Base-by-base conservation (phyloP, 768 basidiomycete genomes). In the Panaeolus papilionaceus region DNA sequence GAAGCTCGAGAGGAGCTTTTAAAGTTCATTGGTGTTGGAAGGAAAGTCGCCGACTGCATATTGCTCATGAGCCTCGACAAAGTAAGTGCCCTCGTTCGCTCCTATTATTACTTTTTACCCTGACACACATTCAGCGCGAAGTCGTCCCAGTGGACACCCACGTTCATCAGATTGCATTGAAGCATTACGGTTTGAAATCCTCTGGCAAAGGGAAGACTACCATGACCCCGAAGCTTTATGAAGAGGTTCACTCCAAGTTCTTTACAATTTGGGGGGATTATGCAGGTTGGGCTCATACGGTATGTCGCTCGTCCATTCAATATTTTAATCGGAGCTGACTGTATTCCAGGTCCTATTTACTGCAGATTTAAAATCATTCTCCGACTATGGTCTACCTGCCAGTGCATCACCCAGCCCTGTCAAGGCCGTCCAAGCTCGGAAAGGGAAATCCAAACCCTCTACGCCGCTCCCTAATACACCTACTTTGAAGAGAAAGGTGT, bases 121-220 rank as follows among this genome's bases (percentile, higher is more conserved):
- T 49, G 47, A 42, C 63, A 37, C 67, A 63, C 12, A 37, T 37
- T 20, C 71, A 97, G 94, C 84, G 81, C 72, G 92, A 94, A 70
- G 90, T 96, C 16, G 87, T 99, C 9, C 98, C 98, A 3, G 93
- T 99, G 64, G 98, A 99, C 75, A 98, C 96, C 0, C 98, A 99
- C 75, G 93, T 99, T 37, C 83, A 92, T 70, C 95, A 97, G 74
- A 96, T 98, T 64, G 93, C 94, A 9, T 79, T 84, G 26, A 94
- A 92, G 74, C 82, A 93, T 72, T 94, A 95, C 72, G 90, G 90
- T 1, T 73, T 94, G 11, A 87, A 86, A 71, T 81, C 83, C 6
- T 72, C 80, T 0, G 73, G 75, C 38, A 68, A 72, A 26, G 78
- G 78, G 28, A 92, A 92, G 73, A 74, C 82, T 2, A 80, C 78